These are phyloP conservation scores for Wickerhamomyces queroliae DNA, from an alignment of 805 yeast genomes.

Conservation along the genomic window DNA sequence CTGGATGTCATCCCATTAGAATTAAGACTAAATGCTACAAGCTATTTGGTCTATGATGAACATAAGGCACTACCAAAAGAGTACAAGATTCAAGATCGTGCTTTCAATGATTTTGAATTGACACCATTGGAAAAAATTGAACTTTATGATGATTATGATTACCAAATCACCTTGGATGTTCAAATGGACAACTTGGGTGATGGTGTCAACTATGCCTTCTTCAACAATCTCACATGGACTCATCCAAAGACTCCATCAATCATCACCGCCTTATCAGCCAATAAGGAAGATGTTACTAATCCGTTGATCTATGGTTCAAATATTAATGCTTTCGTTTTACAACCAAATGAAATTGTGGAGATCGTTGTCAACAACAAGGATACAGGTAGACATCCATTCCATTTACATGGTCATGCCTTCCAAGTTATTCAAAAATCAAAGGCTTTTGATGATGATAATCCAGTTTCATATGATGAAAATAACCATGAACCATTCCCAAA, in stretches of 20 bases:
- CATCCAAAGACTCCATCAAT: slow-evolving; percentile 70
- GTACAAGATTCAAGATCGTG: slow-evolving; percentile 9
- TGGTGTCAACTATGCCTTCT: slow-evolving; percentile 73
- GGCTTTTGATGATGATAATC: slow-evolving; percentile 45
- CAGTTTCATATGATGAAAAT: slow-evolving; percentile 48
- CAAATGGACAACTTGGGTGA: slow-evolving; percentile 65
- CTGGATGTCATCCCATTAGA: slow-evolving; percentile 62
- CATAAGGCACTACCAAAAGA: slow-evolving; percentile 24
- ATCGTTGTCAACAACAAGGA: slow-evolving; percentile 75
- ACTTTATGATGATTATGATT: slow-evolving; percentile 55
- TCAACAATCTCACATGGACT: slow-evolving; percentile 59
- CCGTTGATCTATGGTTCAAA: slow-evolving; percentile 69
- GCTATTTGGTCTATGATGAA: slow-evolving; percentile 46
- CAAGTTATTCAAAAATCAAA: slow-evolving; percentile 52
- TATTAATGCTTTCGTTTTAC: slow-evolving; percentile 56
- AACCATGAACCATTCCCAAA: slow-evolving; percentile 43
- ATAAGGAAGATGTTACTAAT: slow-evolving; percentile 43
- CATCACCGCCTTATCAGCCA: slow-evolving; percentile 56
- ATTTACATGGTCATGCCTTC: slow-evolving; percentile 69
- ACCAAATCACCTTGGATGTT: slow-evolving; percentile 51
- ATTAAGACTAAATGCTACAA: slow-evolving; percentile 48
- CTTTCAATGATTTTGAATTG: slow-evolving; percentile 30
- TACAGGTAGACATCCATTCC: slow-evolving; percentile 76
- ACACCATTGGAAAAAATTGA: slow-evolving; percentile 38
- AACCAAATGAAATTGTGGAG: slow-evolving; percentile 61